Conservation (phyloP, 176 grass and related monocot species). For the Guadua angustifolia region DNA sequence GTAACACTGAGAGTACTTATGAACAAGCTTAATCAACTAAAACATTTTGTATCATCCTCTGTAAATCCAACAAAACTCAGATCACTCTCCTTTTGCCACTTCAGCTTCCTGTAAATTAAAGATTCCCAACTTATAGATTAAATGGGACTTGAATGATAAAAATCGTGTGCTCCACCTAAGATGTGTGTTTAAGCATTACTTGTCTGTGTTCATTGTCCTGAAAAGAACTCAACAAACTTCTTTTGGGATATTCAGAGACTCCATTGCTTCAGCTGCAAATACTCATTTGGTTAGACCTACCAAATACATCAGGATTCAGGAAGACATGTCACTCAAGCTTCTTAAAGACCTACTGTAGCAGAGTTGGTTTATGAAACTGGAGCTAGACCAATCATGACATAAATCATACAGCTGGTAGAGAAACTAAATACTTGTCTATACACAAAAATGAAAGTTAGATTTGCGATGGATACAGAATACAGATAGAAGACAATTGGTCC, state of each 20-base stretch:
- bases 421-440: background rate
- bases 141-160: background rate
- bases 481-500: background rate
- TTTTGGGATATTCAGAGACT: constrained; percentile 50
- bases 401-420: background rate
- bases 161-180: background rate
- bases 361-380: background rate
- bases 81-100: constrained; percentile 55
- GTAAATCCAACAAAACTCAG: constrained; percentile 55
- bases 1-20: constrained; percentile 28
- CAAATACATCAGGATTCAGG: constrained; percentile 7
- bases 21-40: constrained; percentile 57
- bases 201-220: constrained; percentile 50
- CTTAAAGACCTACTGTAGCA: background rate
- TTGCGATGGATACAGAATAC: background rate
- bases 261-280: constrained; percentile 61
- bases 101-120: constrained; percentile 41
- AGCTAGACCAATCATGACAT: background rate
- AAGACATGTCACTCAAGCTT: background rate
- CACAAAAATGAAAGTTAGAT: background rate
- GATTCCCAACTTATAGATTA: background rate
- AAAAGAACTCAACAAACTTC: constrained; percentile 63
- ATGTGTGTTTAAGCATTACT: constrained; percentile 1
- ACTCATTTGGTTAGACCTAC: background rate
- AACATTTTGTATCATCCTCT: constrained; percentile 52